Conservation (phyloP, 2,329 filamentous ascomycete genomes). For the Arthrobotrys sphaeroides region DNA sequence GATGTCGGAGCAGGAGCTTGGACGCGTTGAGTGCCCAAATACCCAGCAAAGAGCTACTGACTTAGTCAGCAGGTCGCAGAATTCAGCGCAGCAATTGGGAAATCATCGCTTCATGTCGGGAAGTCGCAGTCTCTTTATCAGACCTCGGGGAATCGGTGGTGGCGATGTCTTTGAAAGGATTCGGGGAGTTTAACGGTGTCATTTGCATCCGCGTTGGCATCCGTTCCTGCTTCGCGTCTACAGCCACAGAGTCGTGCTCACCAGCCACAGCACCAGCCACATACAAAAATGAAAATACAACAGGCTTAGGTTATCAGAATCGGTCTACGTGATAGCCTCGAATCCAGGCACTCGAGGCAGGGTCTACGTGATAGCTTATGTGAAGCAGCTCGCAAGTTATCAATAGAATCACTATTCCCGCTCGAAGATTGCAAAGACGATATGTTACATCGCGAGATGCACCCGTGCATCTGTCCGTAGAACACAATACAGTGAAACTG, state of each 20-base stretch:
- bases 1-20: constrained; percentile 26
- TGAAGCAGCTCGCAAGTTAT: no score
- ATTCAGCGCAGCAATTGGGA: neutral
- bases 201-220: constrained; percentile 3
- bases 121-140: no score
- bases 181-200: neutral
- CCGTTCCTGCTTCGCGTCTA: neutral
- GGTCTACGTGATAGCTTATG: no score
- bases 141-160: no score
- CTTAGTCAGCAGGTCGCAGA: constrained; percentile 17
- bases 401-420: neutral
- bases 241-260: neutral
- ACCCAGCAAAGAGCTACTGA: constrained; percentile 1
- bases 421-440: neutral
- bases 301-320: no score
- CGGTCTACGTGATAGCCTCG: no score
- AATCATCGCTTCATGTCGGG: no score
- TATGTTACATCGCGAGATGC: neutral
- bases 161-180: no score
- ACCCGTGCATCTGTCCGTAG: neutral
- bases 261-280: neutral
- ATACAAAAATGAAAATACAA: no score
- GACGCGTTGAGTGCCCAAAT: constrained; percentile 44
- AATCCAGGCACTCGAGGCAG: no score
- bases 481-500: neutral